Evolutionary conservation across 495 filamentous ascomycete genomes (phyloP).

Genomic region (Xylona heveae): DNA sequence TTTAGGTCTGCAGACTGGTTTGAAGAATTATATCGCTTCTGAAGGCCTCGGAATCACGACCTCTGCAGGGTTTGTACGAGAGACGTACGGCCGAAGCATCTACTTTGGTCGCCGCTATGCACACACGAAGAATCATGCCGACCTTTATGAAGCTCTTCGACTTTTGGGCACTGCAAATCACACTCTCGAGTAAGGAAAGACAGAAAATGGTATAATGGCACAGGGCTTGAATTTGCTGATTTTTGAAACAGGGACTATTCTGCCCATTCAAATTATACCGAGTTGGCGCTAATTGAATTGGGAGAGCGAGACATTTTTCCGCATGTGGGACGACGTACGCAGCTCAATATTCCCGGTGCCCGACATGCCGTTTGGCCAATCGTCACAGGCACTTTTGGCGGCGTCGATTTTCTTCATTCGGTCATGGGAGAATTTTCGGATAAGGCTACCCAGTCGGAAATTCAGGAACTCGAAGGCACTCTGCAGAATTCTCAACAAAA

Average conservation of each 20-base stretch:
- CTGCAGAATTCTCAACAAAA: conserved; percentile 34
- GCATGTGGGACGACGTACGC: conserved; percentile 55
- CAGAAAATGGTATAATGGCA: conserved; percentile 20
- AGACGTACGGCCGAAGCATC: conserved; percentile 48
- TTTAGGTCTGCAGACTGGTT: conserved; percentile 22
- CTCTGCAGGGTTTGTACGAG: conserved; percentile 51
- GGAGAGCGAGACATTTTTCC: conserved; percentile 65
- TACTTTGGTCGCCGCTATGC: conserved; percentile 51
- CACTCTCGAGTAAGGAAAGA: too few relatives aligned
- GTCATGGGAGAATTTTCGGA: conserved; percentile 78
- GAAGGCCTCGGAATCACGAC: conserved; percentile 53
- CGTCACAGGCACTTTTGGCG: conserved; percentile 80
- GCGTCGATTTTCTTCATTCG: conserved; percentile 70
- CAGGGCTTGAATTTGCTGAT: background rate
- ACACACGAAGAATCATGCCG: conserved; percentile 35
- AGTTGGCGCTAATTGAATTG: conserved; percentile 67
- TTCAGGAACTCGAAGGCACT: conserved; percentile 59
- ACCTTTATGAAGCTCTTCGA: conserved; percentile 67
- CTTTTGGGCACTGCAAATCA: conserved; percentile 71
- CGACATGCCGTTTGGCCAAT: conserved; percentile 46
- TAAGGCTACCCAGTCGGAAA: conserved; percentile 70
- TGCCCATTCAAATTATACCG: conserved; percentile 78
- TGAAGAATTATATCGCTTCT: conserved; percentile 85
- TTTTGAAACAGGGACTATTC: conserved; percentile 37
- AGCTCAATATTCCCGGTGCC: conserved; percentile 41